Percentiles rank a stretch among this genome's conserved stretches.
Conservation (phyloP, 192 early-diverging fungal genomes). For the Entomortierella beljakovae region DNA sequence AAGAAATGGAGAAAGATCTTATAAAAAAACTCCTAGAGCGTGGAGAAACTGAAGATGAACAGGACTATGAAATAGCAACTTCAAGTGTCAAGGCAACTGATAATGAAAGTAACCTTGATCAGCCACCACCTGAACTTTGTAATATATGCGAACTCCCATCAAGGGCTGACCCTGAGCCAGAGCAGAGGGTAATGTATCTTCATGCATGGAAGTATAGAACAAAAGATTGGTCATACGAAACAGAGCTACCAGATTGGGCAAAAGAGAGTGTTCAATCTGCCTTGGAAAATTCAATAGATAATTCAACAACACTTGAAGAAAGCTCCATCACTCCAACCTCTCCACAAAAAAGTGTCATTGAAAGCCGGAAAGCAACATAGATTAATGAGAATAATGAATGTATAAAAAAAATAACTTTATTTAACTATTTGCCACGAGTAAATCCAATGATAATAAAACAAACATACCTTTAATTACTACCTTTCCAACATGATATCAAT, state of each 20-base stretch:
- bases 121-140: conserved; percentile 57
- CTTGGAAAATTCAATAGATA: neutral
- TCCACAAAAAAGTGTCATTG: no score
- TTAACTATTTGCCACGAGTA: no score
- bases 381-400: no score
- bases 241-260: conserved; percentile 86
- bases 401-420: no score
- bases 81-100: conserved; percentile 19
- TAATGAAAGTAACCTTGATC: conserved; percentile 5
- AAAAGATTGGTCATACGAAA: conserved; percentile 82
- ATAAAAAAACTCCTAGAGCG: conserved; percentile 44
- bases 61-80: conserved; percentile 18
- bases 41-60: conserved; percentile 37
- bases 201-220: conserved; percentile 90
- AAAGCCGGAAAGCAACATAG: no score
- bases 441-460: no score
- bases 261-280: conserved; percentile 22
- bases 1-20: conserved; percentile 30
- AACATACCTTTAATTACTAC: no score
- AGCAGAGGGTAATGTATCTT: conserved; percentile 88
- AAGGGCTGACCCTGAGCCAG: conserved; percentile 74
- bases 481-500: no score
- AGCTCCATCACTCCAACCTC: no score
- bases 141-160: conserved; percentile 67
- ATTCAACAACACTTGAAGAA: no score